Evolutionary conservation across 371 early-diverging fungal genomes (phyloP).

Genomic region (Haplosporangium sp.): DNA sequence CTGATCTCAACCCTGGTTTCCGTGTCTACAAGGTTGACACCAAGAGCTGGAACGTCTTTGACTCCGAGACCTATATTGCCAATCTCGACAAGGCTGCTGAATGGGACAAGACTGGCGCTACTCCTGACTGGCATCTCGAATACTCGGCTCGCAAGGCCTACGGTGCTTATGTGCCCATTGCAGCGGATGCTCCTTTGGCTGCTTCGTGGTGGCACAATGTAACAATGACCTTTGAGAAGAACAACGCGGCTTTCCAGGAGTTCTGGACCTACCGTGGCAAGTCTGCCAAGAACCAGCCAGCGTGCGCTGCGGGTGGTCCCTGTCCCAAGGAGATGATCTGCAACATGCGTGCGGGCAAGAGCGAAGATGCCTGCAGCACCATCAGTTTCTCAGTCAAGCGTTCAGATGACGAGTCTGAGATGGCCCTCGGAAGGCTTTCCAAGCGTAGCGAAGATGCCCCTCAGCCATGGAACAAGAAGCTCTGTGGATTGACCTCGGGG

Average conservation of each 20-base stretch:
- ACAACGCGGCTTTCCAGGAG: conserved; percentile 56
- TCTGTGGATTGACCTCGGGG: conserved; percentile 23
- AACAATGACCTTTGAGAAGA: conserved; percentile 59
- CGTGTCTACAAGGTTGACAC: conserved; percentile 66
- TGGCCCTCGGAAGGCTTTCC: conserved; percentile 28
- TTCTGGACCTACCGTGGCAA: conserved; percentile 60
- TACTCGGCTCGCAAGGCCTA: conserved; percentile 67
- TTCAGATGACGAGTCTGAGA: neutral
- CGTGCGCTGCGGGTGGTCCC: conserved; percentile 54
- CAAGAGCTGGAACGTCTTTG: conserved; percentile 68
- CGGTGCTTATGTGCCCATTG: conserved; percentile 37
- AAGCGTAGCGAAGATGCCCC: conserved; percentile 20
- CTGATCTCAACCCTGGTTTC: conserved; percentile 66
- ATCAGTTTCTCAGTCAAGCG: conserved; percentile 17
- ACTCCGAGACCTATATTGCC: conserved; percentile 67
- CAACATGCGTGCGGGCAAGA: conserved; percentile 65
- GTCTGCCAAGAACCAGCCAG: conserved; percentile 51
- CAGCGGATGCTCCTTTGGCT: conserved; percentile 53
- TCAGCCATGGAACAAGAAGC: conserved; percentile 34
- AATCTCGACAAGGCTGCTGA: conserved; percentile 58
- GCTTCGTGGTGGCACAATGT: conserved; percentile 73
- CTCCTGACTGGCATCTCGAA: conserved; percentile 68
- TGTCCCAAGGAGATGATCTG: conserved; percentile 62
- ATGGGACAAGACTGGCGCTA: conserved; percentile 45
- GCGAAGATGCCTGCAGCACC: conserved; percentile 33